These are phyloP conservation scores for Backusella westeae DNA, from an alignment of 192 early-diverging fungal species.

Conservation along the genomic window DNA sequence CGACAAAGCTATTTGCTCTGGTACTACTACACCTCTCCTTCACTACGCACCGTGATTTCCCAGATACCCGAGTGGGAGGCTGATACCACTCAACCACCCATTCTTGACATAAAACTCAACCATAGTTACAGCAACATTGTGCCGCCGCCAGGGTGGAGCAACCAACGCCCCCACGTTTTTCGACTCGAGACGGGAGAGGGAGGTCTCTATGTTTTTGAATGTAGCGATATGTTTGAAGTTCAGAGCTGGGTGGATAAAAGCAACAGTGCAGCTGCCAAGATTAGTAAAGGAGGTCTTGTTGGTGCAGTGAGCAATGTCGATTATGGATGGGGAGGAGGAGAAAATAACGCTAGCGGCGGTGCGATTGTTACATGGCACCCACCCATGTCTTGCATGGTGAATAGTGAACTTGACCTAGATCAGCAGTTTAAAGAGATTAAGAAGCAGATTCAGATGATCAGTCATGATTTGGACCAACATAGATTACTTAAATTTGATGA, in stretches of 20 bases:
- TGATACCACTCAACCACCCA: not conserved
- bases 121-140: not conserved
- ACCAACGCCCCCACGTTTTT: conserved; percentile 6
- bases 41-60: not conserved
- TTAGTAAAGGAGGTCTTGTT: not conserved
- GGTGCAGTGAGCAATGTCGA: conserved; percentile 11
- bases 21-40: not conserved
- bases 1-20: not conserved
- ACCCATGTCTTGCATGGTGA: not conserved
- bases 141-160: conserved; percentile 1
- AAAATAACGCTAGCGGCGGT: not conserved
- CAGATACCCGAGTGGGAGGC: not conserved
- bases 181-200: conserved; percentile 3
- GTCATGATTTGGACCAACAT: conserved; percentile 3
- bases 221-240: conserved; percentile 4
- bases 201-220: not conserved
- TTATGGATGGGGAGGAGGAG: not conserved
- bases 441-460: not conserved
- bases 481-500: not conserved
- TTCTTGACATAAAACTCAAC: not conserved
- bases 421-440: not conserved
- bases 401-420: not conserved
- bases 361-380: not conserved
- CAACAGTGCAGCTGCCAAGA: not conserved
- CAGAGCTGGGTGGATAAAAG: not conserved